These are phyloP conservation scores for Plantago coronopus DNA, from an alignment of 305 asterid species.

Conservation along the genomic window DNA sequence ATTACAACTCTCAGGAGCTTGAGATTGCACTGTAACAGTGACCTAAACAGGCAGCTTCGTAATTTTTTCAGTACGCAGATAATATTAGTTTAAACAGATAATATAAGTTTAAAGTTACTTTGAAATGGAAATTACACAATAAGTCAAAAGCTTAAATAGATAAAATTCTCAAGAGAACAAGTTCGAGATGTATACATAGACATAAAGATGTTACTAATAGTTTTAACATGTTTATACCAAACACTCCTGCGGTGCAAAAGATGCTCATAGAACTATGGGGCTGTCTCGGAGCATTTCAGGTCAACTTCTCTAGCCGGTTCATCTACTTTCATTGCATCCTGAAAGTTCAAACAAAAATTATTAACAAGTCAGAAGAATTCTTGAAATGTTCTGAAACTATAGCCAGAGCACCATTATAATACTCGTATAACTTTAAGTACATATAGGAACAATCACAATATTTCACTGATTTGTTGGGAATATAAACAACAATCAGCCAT, in stretches of 20 bases:
- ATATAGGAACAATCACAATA: no score
- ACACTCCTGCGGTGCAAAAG: conserved; percentile 1
- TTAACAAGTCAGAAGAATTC: conserved; percentile 9
- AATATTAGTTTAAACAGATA: background rate
- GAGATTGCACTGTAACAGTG: no score
- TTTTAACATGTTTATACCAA: conserved; percentile 12
- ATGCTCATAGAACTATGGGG: background rate
- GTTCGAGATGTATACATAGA: background rate
- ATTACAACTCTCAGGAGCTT: no score
- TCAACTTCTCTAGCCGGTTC: conserved; percentile 34
- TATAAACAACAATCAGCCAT: no score
- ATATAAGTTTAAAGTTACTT: background rate
- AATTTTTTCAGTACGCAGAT: background rate
- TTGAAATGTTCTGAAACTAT: background rate
- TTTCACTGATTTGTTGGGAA: no score
- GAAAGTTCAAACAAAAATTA: conserved; percentile 18
- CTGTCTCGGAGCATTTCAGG: conserved; percentile 33
- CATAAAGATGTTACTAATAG: no score
- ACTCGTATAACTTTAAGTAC: background rate
- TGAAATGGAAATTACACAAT: background rate
- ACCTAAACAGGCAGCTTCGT: no score
- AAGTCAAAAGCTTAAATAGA: background rate
- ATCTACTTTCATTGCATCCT: conserved; percentile 41
- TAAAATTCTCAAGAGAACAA: no score
- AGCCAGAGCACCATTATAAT: background rate